phyloP scores from a whole-genome alignment of 2,329 filamentous ascomycete species.

The Penicillium verrucosum region DNA sequence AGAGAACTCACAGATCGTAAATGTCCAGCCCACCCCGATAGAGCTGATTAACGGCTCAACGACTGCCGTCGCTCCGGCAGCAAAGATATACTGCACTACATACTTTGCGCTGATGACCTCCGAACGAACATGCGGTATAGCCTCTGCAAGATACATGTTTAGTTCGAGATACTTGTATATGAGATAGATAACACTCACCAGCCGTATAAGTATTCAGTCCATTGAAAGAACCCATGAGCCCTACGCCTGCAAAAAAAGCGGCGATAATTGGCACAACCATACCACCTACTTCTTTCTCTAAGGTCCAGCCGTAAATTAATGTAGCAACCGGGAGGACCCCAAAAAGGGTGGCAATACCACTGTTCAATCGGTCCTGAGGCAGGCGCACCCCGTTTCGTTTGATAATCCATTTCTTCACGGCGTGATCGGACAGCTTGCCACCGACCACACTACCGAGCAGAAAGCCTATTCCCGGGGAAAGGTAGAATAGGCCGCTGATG shows the following conservation, averaged over 20 bases:
- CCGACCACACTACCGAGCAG: conserved; percentile 66
- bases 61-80: conserved; percentile 64
- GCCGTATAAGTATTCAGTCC: conserved; percentile 66
- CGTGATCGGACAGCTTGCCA: conserved; percentile 65
- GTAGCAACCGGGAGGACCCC: conserved; percentile 59
- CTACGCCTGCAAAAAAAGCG: conserved; percentile 70
- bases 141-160: conserved; percentile 27
- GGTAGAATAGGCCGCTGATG: conserved; percentile 69
- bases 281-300: conserved; percentile 54
- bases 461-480: conserved; percentile 69
- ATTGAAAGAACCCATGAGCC: conserved; percentile 71
- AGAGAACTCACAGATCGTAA: conserved; percentile 58
- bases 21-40: conserved; percentile 79
- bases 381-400: conserved; percentile 59
- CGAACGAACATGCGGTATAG: conserved; percentile 51
- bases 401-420: conserved; percentile 61
- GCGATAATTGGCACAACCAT: conserved; percentile 62
- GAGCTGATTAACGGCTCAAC: conserved; percentile 68
- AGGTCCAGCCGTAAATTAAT: conserved; percentile 65
- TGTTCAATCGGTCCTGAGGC: conserved; percentile 65
- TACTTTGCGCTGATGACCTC: conserved; percentile 81
- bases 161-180: neutral
- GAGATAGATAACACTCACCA: conserved; percentile 17
- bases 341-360: conserved; percentile 56
- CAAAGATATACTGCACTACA: conserved; percentile 71